Base-by-base conservation (phyloP, 768 basidiomycete species). In the Hypholoma fasciculare region DNA sequence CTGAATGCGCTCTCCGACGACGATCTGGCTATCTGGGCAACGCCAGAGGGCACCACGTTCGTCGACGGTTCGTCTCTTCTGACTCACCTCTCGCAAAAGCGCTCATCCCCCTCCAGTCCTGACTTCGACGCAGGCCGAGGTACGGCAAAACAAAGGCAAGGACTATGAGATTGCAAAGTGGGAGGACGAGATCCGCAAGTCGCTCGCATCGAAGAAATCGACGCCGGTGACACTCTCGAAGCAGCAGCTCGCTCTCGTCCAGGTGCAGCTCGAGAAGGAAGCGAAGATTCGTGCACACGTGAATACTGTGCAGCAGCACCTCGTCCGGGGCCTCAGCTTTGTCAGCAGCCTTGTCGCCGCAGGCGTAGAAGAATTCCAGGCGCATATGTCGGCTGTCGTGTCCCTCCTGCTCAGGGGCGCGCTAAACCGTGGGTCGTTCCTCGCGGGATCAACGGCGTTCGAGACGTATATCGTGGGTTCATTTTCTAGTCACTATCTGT, bases 121-220 rank as follows among this genome's bases (percentile, higher is more conserved):
- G 13, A 76, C 86, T 9, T 73, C 79, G 2, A 83, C 82, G 56
- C 89, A 89, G 65, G 78, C 76, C 1, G 78, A 81, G 4, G 76
- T 62, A 66, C 48, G 75, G 69, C 72, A 73, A 3, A 80, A 74
- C 62, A 96, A 96, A 69, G 91, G 93, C 13, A 98, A 97, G 64
- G 90, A 88, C 57, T 85, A 90, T 5, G 93, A 92, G 37, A 90
- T 96, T 13, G 89, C 92, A 16, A 89, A 92, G 66, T 99, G 96
- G 96, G 97, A 99, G 60, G 89, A 88, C 26, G 96, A 99, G 59
- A 77, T 96, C n/a, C 85, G 95, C 9, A 88, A 91, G 63, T 85
- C 88, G 0, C 77, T 98, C 1, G 91, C 92, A 6, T 83, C 75
- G 55, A 98, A 98, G 76, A 93, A 92, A 69, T 81, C 84, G 9